Evolutionary conservation across 768 basidiomycete species (phyloP).

Genomic region (Nidula microcarpa): DNA sequence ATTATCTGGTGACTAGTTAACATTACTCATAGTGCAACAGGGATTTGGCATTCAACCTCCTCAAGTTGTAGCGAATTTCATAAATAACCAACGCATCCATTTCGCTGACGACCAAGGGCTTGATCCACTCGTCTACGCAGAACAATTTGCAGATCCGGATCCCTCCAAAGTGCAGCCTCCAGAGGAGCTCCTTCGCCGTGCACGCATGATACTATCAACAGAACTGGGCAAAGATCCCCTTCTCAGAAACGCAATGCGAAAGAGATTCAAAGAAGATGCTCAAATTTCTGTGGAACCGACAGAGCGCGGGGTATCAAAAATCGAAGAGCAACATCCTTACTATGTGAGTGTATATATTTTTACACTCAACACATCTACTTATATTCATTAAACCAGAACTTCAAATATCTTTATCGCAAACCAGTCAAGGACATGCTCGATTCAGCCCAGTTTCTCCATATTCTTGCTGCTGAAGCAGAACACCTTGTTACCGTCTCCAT

Average conservation of each 20-base stretch:
- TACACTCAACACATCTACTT: not conserved
- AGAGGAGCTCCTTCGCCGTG: constrained; percentile 68
- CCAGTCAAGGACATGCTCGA: constrained; percentile 66
- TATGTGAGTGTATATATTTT: constrained; percentile 44
- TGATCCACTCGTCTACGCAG: constrained; percentile 77
- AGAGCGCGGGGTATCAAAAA: constrained; percentile 77
- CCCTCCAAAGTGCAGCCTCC: constrained; percentile 50
- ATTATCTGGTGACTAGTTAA: not conserved
- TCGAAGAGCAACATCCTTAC: constrained; percentile 70
- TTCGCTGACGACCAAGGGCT: constrained; percentile 81
- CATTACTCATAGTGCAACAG: constrained; percentile 31
- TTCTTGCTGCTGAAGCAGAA: constrained; percentile 88
- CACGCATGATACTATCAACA: constrained; percentile 80
- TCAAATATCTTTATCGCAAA: constrained; percentile 91
- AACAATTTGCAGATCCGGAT: constrained; percentile 79
- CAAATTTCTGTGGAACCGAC: constrained; percentile 81
- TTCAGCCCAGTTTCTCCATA: constrained; percentile 81
- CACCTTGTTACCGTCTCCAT: constrained; percentile 79
- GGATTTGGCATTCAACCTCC: constrained; percentile 82
- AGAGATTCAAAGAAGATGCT: constrained; percentile 71
- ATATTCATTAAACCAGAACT: constrained; percentile 52
- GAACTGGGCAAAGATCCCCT: constrained; percentile 94
- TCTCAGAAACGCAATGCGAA: constrained; percentile 74
- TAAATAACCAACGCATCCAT: constrained; percentile 53
- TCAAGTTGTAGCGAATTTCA: constrained; percentile 83